Evolutionary conservation across 305 asterid species (phyloP), one percentile per base, ranked within the genome.

Genomic region (Stenogyne calaminthoides): DNA sequence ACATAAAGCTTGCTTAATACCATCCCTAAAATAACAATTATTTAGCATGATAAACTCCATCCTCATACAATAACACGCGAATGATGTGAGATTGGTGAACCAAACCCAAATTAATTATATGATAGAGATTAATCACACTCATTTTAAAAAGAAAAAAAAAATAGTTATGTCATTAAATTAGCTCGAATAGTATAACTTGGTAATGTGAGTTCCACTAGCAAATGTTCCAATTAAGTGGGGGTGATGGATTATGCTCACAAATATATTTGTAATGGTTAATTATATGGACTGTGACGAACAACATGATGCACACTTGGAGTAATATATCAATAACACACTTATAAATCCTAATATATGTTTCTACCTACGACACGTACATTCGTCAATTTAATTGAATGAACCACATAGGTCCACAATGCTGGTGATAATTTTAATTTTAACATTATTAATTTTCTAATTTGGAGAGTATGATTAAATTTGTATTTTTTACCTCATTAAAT

Each of bases 261-360:
- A n/a, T n/a, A 60, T 49, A 69, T 20, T 10, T 39, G 9, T 14
- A 77, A 40, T 62, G 27, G 54, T 6, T n/a, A 70, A 60, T 70
- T 59, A 47, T 67, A 52, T 79, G 83, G 83, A 75, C 42, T 65
- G 72, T 79, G 83, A 79, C 80, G 80, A 75, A 55, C 77, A 19
- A 5, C 64, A 67, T 80, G 83, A 79, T 67, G 80, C 80, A 71
- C 67, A 37, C 42, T 18, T 54, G 42, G 32, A 25, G 3, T 25
- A n/a, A 18, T 40, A 25, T 25, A 39, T 66, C 18, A 4, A 63
- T 63, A 15, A 63, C 40, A 12, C 57, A 40, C 10, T 25, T 20
- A 42, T 40, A 12, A 37, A 57, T 27, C 25, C n/a, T 36, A 52
- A 15, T 58, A 25, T 54, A 18, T 11, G 36, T 69, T 36, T 19